Evolutionary conservation across 371 early-diverging fungal species (phyloP).

Genomic region (Mucor piriformis): DNA sequence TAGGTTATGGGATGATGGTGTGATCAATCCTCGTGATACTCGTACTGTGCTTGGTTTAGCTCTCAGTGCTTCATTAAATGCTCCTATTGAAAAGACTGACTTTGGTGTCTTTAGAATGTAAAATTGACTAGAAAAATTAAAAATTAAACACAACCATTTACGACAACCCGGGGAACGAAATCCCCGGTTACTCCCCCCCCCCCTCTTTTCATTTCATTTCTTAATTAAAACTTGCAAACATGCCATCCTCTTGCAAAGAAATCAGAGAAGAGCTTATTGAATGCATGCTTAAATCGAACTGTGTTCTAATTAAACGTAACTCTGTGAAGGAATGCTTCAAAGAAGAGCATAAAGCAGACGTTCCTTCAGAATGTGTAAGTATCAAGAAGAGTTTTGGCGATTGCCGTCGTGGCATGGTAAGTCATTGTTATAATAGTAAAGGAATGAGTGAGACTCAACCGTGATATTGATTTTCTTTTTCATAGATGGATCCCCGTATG

Average conservation of each 20-base stretch:
- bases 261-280: conserved; percentile 71
- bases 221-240: conserved; percentile 19
- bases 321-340: conserved; percentile 69
- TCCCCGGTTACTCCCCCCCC: not conserved
- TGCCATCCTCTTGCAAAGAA: conserved; percentile 73
- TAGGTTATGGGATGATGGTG: conserved; percentile 97
- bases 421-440: too few relatives aligned
- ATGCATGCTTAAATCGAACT: conserved; percentile 75
- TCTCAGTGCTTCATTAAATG: conserved; percentile 83
- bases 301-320: conserved; percentile 67
- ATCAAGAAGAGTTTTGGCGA: conserved; percentile 71
- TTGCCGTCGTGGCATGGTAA: conserved; percentile 73
- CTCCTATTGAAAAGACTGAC: conserved; percentile 73
- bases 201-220: not conserved
- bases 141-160: not conserved
- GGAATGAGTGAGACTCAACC: too few relatives aligned
- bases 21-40: conserved; percentile 93
- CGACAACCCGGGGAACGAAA: not conserved
- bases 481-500: conserved; percentile 56
- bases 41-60: conserved; percentile 87
- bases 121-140: conserved; percentile 4
- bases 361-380: conserved; percentile 67
- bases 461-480: too few relatives aligned
- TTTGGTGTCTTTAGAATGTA: conserved; percentile 99
- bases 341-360: conserved; percentile 58